Evolutionary conservation across 2,329 filamentous ascomycete species (phyloP).

Genomic region (Stagonosporopsis vannaccii): DNA sequence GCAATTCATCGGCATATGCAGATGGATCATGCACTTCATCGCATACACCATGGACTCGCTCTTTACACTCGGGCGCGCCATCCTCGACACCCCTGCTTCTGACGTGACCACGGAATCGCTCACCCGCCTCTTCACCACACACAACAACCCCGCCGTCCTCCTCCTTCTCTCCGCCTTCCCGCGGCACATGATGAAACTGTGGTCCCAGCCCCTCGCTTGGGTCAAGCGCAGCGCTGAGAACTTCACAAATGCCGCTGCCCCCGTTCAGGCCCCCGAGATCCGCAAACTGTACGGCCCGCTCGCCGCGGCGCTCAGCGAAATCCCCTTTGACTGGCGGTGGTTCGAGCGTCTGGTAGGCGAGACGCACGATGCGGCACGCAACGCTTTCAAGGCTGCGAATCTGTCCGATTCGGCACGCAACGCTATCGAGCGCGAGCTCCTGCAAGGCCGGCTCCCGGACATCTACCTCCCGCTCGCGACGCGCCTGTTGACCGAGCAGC

Average conservation of each 20-base stretch:
- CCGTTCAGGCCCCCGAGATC: slow-evolving; percentile 52
- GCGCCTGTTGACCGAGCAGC: slow-evolving; percentile 54
- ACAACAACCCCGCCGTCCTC: slow-evolving; percentile 46
- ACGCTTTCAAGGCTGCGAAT: slow-evolving; percentile 60
- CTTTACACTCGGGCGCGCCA: slow-evolving; percentile 34
- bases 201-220: slow-evolving; percentile 43
- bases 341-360: slow-evolving; percentile 62
- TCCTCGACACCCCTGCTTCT: slow-evolving; percentile 30
- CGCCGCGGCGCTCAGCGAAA: slow-evolving; percentile 37
- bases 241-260: slow-evolving; percentile 45
- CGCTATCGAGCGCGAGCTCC: slow-evolving; percentile 60
- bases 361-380: slow-evolving; percentile 70
- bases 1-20: slow-evolving; percentile 69
- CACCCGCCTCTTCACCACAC: slow-evolving; percentile 33
- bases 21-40: slow-evolving; percentile 76
- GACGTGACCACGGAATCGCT: slow-evolving; percentile 49
- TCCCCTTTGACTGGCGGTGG: slow-evolving; percentile 54
- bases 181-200: slow-evolving; percentile 48
- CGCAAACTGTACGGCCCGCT: slow-evolving; percentile 54
- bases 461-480: slow-evolving; percentile 59
- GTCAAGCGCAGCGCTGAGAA: slow-evolving; percentile 35
- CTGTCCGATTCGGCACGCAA: slow-evolving; percentile 56
- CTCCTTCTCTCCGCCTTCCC: slow-evolving; percentile 47
- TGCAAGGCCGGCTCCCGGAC: slow-evolving; percentile 60
- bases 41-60: slow-evolving; percentile 64